phyloP scores from a whole-genome alignment of 345 rosid species.

The Murraya koenigii region DNA sequence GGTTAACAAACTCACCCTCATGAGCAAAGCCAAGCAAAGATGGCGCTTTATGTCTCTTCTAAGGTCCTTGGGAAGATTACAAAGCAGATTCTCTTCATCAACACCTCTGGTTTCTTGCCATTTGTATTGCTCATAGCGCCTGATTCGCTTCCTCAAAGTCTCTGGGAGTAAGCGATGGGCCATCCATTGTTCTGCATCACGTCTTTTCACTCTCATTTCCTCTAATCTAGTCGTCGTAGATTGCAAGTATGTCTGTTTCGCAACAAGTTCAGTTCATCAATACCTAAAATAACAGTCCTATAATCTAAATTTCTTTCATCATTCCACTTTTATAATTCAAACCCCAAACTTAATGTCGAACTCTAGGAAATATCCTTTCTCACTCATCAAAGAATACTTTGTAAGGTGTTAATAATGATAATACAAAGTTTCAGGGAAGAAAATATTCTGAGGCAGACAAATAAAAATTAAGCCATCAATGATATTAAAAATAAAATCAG shows the following conservation, averaged over 20 bases:
- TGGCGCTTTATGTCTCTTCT: constrained; percentile 86
- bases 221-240: constrained; percentile 75
- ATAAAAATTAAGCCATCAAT: not conserved
- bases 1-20: constrained; percentile 43
- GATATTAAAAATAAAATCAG: not conserved
- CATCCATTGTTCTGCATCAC: constrained; percentile 96
- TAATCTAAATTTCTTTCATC: not conserved
- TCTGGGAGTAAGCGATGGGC: constrained; percentile 70
- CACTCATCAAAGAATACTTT: not conserved
- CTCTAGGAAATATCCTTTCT: not conserved
- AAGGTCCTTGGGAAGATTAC: constrained; percentile 75
- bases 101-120: constrained; percentile 94
- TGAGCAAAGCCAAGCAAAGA: constrained; percentile 76
- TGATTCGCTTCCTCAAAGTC: constrained; percentile 55
- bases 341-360: not conserved
- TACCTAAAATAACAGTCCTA: not conserved
- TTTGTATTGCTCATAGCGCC: constrained; percentile 77
- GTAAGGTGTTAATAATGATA: not conserved
- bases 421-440: not conserved
- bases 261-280: constrained; percentile 18
- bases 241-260: constrained; percentile 69
- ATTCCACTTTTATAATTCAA: not conserved
- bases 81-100: constrained; percentile 63
- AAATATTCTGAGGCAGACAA: not conserved
- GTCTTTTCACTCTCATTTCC: constrained; percentile 85